Percentiles rank a stretch among this genome's conserved stretches.
Evolutionary conservation across 2,329 filamentous ascomycete species (phyloP).

Genomic region (Aspergillus sp.): DNA sequence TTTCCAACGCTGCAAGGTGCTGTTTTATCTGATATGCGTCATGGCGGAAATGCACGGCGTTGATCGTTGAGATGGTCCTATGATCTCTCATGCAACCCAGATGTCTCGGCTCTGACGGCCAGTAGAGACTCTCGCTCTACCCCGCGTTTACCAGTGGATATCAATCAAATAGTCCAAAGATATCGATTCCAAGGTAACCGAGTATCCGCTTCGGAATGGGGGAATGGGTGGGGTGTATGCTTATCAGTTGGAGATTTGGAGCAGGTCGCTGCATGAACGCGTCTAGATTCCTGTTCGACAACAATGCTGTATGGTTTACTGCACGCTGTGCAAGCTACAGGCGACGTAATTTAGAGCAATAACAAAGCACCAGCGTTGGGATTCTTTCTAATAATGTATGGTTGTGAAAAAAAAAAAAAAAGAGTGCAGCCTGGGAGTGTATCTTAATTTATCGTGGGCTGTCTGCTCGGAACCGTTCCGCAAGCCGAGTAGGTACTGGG

Average conservation of each 20-base stretch:
- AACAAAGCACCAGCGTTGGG: not conserved
- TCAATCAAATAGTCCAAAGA: not conserved
- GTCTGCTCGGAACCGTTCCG: constrained; percentile 7
- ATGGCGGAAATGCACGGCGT: too few relatives aligned
- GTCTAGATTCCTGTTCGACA: not conserved
- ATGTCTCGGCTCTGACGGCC: too few relatives aligned
- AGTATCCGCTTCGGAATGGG: not conserved
- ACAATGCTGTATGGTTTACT: not conserved
- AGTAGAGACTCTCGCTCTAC: too few relatives aligned
- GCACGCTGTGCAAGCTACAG: not conserved
- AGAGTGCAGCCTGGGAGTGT: too few relatives aligned
- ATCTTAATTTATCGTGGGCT: not conserved
- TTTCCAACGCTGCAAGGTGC: too few relatives aligned
- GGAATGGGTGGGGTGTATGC: not conserved
- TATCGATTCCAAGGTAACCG: not conserved
- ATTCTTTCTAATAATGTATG: not conserved
- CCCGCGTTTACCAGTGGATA: not conserved
- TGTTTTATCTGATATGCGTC: too few relatives aligned
- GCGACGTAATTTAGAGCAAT: not conserved
- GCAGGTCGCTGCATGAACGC: not conserved
- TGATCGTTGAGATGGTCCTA: too few relatives aligned
- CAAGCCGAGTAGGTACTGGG: not conserved
- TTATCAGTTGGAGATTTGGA: constrained; percentile 4
- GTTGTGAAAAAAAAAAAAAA: too few relatives aligned
- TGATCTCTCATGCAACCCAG: too few relatives aligned